Evolutionary conservation across 2,329 filamentous ascomycete species (phyloP), one percentile per base, ranked within the genome.

Genomic region (Mariannaea elegans): DNA sequence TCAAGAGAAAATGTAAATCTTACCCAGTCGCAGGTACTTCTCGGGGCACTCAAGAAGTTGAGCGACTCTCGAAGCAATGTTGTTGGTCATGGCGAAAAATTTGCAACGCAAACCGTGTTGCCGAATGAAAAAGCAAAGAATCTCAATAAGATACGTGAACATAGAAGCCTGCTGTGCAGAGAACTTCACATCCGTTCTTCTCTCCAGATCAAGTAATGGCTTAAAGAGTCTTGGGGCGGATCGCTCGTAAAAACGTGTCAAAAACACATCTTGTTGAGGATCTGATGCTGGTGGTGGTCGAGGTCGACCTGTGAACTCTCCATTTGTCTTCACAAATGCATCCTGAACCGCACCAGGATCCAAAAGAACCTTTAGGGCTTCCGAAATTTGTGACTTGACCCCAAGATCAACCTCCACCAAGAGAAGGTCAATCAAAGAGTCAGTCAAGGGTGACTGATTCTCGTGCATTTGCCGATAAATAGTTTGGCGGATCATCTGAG

Each of bases 321-420:
- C 86, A 61, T 90, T 90, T 32, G 83, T 83, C 73, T 89, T 88
- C 2, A 82, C 81, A 61, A 87, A 81, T 39, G 81, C 80, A 63
- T 91, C 89, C 46, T 80, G 80, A 5, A 71, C 65, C 5, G 76
- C 74, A 76, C 76, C 88, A 78, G 73, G 93, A 82, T 98, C 95
- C 32, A 99, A 84, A 10, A 99, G 82, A 19, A 98, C 91, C 77
- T 97, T 97, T 73, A 99, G 90, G 7, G 94, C 93, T 78, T 99
- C 95, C 3, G 94, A 93, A 71, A 98, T 90, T 75, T 98, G 95
- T 24, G 93, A 93, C 77, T 97, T 97, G 63, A 98, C 93, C 1
- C 95, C 95, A 14, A 98, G 82, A 72, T 99, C 95, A 16, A 92
- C 90, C 78, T 99, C 95, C 2, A 95, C 89, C 45, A 98, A 84